Evolutionary conservation across 2,329 filamentous ascomycete species (phyloP).

Genomic region (Apiospora kogelbergensis): DNA sequence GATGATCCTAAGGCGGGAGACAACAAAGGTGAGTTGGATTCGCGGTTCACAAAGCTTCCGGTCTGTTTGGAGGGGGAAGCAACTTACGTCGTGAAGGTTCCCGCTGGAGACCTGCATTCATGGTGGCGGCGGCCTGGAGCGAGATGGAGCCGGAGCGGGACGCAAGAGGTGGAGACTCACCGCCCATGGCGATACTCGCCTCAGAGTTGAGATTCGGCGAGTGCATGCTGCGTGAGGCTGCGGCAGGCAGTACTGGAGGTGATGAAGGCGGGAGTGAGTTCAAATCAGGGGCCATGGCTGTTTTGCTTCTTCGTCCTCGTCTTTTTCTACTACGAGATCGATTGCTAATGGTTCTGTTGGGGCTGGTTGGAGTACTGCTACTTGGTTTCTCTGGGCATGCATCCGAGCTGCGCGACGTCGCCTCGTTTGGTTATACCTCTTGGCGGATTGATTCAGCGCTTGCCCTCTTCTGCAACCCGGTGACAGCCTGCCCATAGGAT

Average conservation of each 20-base stretch:
- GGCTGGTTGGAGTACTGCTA: neutral
- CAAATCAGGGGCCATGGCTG: constrained; percentile 53
- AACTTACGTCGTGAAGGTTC: constrained; percentile 58
- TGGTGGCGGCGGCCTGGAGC: constrained; percentile 72
- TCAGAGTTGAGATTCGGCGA: constrained; percentile 25
- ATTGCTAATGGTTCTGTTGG: neutral
- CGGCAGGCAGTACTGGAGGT: constrained; percentile 37
- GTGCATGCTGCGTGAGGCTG: neutral
- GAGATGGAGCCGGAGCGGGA: constrained; percentile 67
- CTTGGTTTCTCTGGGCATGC: neutral
- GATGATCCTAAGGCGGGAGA: constrained; percentile 43
- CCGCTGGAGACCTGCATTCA: constrained; percentile 74
- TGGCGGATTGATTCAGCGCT: neutral
- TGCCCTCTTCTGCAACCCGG: neutral
- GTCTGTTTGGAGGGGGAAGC: constrained; percentile 3
- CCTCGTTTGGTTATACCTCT: neutral
- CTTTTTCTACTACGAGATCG: neutral
- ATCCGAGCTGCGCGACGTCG: neutral
- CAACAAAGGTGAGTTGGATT: neutral
- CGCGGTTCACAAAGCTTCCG: neutral
- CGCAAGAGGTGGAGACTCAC: constrained; percentile 55
- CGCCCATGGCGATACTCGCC: constrained; percentile 26
- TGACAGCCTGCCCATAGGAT: neutral
- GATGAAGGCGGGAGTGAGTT: constrained; percentile 57
- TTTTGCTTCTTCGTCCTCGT: neutral